phyloP scores from a whole-genome alignment of 768 basidiomycete species.

The Mycena vitilis region DNA sequence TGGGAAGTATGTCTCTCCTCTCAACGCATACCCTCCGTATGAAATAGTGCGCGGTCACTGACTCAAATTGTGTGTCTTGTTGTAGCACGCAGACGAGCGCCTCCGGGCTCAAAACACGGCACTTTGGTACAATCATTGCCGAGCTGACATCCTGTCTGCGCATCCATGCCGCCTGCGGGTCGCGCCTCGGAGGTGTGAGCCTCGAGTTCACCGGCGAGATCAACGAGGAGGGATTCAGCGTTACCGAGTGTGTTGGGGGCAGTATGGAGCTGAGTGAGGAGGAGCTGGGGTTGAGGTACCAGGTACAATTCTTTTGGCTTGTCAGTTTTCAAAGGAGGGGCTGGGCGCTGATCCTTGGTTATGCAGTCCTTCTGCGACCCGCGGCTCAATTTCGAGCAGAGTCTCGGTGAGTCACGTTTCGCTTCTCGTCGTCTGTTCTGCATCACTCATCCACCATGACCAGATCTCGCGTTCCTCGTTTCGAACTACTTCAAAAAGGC shows the following conservation, averaged over 20 bases:
- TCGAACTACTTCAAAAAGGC: slow-evolving; percentile 84
- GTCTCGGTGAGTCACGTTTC: slow-evolving; percentile 72
- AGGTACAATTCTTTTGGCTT: slow-evolving; percentile 56
- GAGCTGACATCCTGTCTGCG: slow-evolving; percentile 87
- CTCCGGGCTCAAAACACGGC: slow-evolving; percentile 87
- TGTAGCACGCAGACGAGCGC: slow-evolving; percentile 84
- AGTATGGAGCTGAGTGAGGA: slow-evolving; percentile 95
- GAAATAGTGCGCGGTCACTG: background rate
- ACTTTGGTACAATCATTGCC: slow-evolving; percentile 88
- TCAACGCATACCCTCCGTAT: too few species aligned
- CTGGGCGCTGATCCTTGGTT: background rate
- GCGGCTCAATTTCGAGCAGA: slow-evolving; percentile 92
- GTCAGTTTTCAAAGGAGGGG: background rate
- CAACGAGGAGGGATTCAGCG: slow-evolving; percentile 90
- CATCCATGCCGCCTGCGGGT: slow-evolving; percentile 81
- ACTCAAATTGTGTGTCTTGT: background rate
- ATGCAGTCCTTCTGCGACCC: slow-evolving; percentile 92
- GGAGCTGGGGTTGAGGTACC: slow-evolving; percentile 89
- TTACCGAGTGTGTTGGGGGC: slow-evolving; percentile 96
- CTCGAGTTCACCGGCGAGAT: slow-evolving; percentile 95
- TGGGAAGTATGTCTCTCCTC: slow-evolving; percentile 78
- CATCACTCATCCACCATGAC: background rate
- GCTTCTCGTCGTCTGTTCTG: background rate
- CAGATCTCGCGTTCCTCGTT: slow-evolving; percentile 88
- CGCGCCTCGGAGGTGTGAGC: slow-evolving; percentile 85